Conservation (phyloP, 2,329 filamentous ascomycete genomes). For the Capronia coronata region DNA sequence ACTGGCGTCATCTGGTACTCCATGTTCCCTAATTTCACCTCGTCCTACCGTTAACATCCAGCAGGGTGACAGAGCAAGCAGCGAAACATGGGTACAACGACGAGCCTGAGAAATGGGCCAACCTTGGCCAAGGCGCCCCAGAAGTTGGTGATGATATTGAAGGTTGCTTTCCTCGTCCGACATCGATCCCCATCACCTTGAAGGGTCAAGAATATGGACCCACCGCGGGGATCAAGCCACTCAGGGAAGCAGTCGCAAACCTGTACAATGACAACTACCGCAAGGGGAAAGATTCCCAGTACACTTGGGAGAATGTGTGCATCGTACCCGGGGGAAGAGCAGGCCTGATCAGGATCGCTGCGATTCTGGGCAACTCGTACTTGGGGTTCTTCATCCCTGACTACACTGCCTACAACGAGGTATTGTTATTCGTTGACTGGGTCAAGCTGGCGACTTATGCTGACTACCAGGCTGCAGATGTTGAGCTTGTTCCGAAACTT, state of each 20-base stretch:
- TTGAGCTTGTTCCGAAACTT: slow-evolving; percentile 91
- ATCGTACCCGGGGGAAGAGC: slow-evolving; percentile 83
- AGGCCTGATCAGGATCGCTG: slow-evolving; percentile 88
- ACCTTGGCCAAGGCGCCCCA: slow-evolving; percentile 86
- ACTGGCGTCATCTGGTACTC: slow-evolving; percentile 91
- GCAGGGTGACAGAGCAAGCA: slow-evolving; percentile 54
- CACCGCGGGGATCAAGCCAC: slow-evolving; percentile 85
- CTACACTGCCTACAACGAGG: slow-evolving; percentile 92
- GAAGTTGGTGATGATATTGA: slow-evolving; percentile 90
- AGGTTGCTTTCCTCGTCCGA: slow-evolving; percentile 78
- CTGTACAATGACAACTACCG: slow-evolving; percentile 93
- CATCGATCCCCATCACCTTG: slow-evolving; percentile 68
- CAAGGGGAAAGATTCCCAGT: slow-evolving; percentile 77
- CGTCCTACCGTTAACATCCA: not conserved
- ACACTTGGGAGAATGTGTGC: slow-evolving; percentile 96
- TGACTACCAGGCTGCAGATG: slow-evolving; percentile 49
- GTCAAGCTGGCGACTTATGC: not conserved
- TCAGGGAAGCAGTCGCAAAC: slow-evolving; percentile 80
- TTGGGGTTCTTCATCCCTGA: slow-evolving; percentile 91
- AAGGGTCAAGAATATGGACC: slow-evolving; percentile 84
- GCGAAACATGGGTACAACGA: slow-evolving; percentile 83
- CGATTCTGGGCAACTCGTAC: slow-evolving; percentile 86
- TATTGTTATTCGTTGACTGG: not conserved
- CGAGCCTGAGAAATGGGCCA: slow-evolving; percentile 77
- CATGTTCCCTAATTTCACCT: not conserved